These are phyloP conservation scores for Globisporangium acanthophoron DNA, from an alignment of 352 stramenopile genomes.

Conservation along the genomic window DNA sequence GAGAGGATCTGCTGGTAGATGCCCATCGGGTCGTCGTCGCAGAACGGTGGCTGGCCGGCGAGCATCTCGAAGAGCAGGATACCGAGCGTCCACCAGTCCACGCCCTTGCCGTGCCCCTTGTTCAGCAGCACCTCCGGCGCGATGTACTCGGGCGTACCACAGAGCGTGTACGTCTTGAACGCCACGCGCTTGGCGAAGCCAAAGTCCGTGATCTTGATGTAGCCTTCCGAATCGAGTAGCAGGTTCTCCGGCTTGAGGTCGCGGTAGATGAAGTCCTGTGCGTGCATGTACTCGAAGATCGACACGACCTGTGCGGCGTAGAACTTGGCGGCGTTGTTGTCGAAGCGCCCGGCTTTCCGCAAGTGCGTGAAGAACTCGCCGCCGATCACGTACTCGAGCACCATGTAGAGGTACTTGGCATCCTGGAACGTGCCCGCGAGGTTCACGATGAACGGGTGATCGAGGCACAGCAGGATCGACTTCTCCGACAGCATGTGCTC, in stretches of 20 bases:
- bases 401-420: conserved; percentile 95
- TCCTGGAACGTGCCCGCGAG: conserved; percentile 94
- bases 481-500: conserved; percentile 98
- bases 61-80: conserved; percentile 98
- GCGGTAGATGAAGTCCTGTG: conserved; percentile 94
- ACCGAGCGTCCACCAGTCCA: conserved; percentile 96
- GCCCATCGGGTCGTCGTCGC: conserved; percentile 94
- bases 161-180: conserved; percentile 95
- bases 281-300: conserved; percentile 97
- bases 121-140: conserved; percentile 89
- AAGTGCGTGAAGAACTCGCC: conserved; percentile 98
- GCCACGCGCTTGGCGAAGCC: conserved; percentile 92
- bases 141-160: conserved; percentile 92
- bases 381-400: conserved; percentile 96
- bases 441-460: conserved; percentile 97
- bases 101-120: conserved; percentile 87
- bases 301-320: conserved; percentile 92
- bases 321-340: conserved; percentile 91
- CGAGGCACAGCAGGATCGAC: conserved; percentile 89
- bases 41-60: conserved; percentile 93
- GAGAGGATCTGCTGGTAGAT: conserved; percentile 96
- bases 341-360: conserved; percentile 90
- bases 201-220: conserved; percentile 96
- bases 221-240: conserved; percentile 91
- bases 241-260: conserved; percentile 95